A percentile compares a stretch with the other conserved stretches of the same genome.
Evolutionary conservation across 495 filamentous ascomycete genomes (phyloP).

Genomic region (Lentithecium fluviatile): DNA sequence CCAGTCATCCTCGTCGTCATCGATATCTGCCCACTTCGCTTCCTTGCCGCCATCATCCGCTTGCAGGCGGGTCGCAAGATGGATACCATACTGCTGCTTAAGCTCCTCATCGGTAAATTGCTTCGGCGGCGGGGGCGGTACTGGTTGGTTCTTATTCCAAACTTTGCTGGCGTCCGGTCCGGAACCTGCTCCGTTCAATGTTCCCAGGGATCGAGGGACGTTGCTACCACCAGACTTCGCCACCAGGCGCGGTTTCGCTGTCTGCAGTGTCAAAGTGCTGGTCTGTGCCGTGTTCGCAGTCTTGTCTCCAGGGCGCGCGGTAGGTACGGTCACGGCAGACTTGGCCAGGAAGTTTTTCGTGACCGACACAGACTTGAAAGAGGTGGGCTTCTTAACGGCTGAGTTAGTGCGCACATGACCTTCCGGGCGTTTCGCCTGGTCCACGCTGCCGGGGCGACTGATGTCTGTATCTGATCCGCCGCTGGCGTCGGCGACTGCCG

Average conservation of each 20-base stretch:
- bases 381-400: constrained; percentile 70
- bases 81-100: constrained; percentile 92
- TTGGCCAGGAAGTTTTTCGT: constrained; percentile 82
- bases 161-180: constrained; percentile 74
- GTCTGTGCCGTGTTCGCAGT: constrained; percentile 51
- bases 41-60: constrained; percentile 79
- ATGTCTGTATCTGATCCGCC: constrained; percentile 70
- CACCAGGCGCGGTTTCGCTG: constrained; percentile 60
- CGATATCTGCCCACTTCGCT: constrained; percentile 96
- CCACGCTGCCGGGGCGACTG: constrained; percentile 44
- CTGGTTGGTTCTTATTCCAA: constrained; percentile 96
- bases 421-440: constrained; percentile 54
- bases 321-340: constrained; percentile 44
- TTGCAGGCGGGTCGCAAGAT: constrained; percentile 87
- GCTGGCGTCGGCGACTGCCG: constrained; percentile 28
- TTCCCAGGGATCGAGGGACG: constrained; percentile 50
- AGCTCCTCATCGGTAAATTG: constrained; percentile 97
- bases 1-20: constrained; percentile 98
- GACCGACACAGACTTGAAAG: constrained; percentile 93
- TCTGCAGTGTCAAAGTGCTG: constrained; percentile 47
- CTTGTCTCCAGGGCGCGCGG: constrained; percentile 42
- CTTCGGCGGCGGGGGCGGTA: constrained; percentile 76
- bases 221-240: constrained; percentile 63
- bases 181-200: constrained; percentile 47
- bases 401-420: constrained; percentile 67